These are phyloP conservation scores for Stemphylium beticola DNA, from an alignment of 2,329 filamentous ascomycete genomes.

Conservation along the genomic window DNA sequence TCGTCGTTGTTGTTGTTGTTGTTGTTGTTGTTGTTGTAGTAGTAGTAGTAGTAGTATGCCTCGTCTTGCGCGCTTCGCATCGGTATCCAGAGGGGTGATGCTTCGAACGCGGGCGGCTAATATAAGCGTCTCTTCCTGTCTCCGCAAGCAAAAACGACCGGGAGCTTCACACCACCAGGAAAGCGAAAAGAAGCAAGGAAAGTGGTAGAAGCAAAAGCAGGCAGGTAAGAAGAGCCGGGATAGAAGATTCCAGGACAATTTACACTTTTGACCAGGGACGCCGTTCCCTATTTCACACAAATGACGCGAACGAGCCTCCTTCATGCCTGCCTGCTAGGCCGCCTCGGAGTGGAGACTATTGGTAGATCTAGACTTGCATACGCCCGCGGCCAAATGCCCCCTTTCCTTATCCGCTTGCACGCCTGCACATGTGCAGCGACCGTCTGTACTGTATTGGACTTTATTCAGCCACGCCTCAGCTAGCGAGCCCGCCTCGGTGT, in stretches of 20 bases:
- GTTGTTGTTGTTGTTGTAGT: not conserved
- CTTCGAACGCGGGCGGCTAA: not conserved
- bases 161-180: not conserved
- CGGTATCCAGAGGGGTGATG: slow-evolving; percentile 6
- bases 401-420: slow-evolving; percentile 15
- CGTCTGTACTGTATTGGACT: not conserved
- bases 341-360: slow-evolving; percentile 2
- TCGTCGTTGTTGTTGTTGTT: not conserved
- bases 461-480: slow-evolving; percentile 1
- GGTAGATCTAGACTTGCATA: slow-evolving; percentile 12
- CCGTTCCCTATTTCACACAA: slow-evolving; percentile 26
- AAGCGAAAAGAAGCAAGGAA: not conserved
- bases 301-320: slow-evolving; percentile 23
- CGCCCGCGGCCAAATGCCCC: slow-evolving; percentile 9
- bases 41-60: not conserved
- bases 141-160: not conserved
- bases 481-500: not conserved
- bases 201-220: not conserved
- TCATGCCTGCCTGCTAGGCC: slow-evolving; percentile 4
- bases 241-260: slow-evolving; percentile 5
- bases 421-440: slow-evolving; percentile 4
- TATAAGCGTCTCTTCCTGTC: not conserved
- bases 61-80: slow-evolving; percentile 12
- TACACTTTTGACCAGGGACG: slow-evolving; percentile 4
- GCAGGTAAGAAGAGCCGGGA: slow-evolving; percentile 1